Conservation (phyloP, 2,329 filamentous ascomycete genomes). For the Scedosporium minutisporum region DNA sequence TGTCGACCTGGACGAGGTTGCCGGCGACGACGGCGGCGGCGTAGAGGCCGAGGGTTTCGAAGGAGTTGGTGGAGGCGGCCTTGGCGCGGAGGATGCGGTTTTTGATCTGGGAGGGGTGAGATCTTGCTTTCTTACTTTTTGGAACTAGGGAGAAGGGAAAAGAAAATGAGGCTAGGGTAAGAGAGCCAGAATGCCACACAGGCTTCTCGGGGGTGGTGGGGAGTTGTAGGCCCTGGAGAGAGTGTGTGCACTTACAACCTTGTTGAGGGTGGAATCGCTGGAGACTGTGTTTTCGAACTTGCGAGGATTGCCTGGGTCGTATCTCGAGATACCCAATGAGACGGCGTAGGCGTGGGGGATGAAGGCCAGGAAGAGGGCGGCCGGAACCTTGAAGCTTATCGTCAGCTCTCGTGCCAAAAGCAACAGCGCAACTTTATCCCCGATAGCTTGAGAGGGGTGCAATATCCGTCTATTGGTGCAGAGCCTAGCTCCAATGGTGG, state of each 20-base stretch:
- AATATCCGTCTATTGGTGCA: neutral
- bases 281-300: constrained; percentile 19
- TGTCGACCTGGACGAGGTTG: constrained; percentile 31
- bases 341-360: constrained; percentile 25
- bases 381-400: constrained; percentile 25
- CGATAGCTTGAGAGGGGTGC: too few relatives aligned
- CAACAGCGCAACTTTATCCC: too few relatives aligned
- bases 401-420: neutral
- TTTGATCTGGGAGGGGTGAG: constrained; percentile 29
- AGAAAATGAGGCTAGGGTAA: neutral
- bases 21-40: constrained; percentile 33
- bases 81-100: constrained; percentile 45
- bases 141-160: neutral
- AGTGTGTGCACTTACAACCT: constrained; percentile 14
- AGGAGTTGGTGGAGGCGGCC: constrained; percentile 33
- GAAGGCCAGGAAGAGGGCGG: constrained; percentile 24
- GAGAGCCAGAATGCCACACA: too few relatives aligned
- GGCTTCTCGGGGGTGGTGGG: too few relatives aligned
- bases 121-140: neutral
- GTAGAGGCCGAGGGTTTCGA: constrained; percentile 34
- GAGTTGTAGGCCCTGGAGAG: too few relatives aligned
- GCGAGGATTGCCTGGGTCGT: constrained; percentile 30
- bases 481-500: neutral
- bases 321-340: constrained; percentile 19
- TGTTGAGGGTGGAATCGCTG: constrained; percentile 21